Conservation (phyloP, 495 filamentous ascomycete species). For the Hypoxylon cercidicola region DNA sequence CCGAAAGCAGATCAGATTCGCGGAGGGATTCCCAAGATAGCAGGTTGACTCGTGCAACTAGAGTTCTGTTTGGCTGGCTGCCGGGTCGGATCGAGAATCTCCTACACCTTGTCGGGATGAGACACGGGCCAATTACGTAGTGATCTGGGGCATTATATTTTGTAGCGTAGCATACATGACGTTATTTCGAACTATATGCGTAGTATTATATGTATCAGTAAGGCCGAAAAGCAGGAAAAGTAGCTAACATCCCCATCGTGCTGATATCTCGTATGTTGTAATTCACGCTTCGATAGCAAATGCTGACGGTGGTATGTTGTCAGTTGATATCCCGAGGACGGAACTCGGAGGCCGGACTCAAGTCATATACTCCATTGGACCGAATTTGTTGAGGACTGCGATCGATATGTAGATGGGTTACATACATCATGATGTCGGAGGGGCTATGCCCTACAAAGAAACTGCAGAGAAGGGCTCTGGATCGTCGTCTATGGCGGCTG, state of each 20-base stretch:
- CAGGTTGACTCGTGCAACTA: neutral
- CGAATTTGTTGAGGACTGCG: slow-evolving; percentile 7
- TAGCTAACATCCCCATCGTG: neutral
- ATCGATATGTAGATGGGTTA: slow-evolving; percentile 14
- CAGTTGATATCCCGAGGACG: slow-evolving; percentile 1
- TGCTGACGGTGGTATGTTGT: slow-evolving; percentile 22
- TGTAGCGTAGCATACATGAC: slow-evolving; percentile 15
- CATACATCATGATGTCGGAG: slow-evolving; percentile 17
- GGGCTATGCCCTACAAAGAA: slow-evolving; percentile 32
- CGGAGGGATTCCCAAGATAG: slow-evolving; percentile 20
- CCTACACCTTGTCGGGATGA: neutral
- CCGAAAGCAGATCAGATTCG: slow-evolving; percentile 25
- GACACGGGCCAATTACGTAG: slow-evolving; percentile 29
- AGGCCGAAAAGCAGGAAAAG: slow-evolving; percentile 17
- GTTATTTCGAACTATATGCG: slow-evolving; percentile 29
- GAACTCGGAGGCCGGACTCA: slow-evolving; percentile 1
- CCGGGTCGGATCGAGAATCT: slow-evolving; percentile 29
- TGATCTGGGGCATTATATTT: neutral
- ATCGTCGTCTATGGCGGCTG: slow-evolving; percentile 5
- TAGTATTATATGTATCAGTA: slow-evolving; percentile 16
- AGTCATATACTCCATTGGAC: neutral
- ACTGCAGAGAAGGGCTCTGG: slow-evolving; percentile 11
- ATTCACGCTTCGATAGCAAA: neutral
- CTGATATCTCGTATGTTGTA: neutral
- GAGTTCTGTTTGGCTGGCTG: slow-evolving; percentile 23